phyloP scores from a whole-genome alignment of 179 eudicot genomes.

The Sideroxylon spinosum region DNA sequence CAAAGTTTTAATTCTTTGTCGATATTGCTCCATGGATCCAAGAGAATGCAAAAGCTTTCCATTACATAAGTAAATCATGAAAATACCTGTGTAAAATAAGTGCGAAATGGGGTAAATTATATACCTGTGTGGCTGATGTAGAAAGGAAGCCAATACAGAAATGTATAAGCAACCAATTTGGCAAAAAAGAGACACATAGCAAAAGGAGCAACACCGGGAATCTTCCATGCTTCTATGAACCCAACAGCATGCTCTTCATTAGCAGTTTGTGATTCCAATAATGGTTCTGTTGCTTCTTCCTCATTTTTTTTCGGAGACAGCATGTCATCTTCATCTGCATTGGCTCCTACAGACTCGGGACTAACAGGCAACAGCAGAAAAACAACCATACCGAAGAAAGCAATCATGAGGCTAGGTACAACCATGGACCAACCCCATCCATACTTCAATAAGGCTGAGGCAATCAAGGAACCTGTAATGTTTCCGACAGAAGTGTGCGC shows the following conservation, averaged over 20 bases:
- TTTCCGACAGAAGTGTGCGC: slow-evolving; percentile 88
- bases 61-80: no score
- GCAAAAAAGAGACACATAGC: slow-evolving; percentile 89
- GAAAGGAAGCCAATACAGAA: slow-evolving; percentile 91
- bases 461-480: slow-evolving; percentile 71
- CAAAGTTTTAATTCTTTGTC: no score
- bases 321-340: slow-evolving; percentile 41
- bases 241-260: slow-evolving; percentile 51
- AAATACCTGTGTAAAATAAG: no score
- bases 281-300: slow-evolving; percentile 40
- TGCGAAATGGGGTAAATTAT: not conserved
- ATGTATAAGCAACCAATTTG: slow-evolving; percentile 85
- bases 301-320: slow-evolving; percentile 31
- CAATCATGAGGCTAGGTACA: slow-evolving; percentile 68
- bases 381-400: slow-evolving; percentile 52
- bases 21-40: no score
- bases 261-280: slow-evolving; percentile 31
- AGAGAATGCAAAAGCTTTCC: not conserved
- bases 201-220: slow-evolving; percentile 84
- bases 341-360: slow-evolving; percentile 60
- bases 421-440: slow-evolving; percentile 98
- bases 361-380: slow-evolving; percentile 61
- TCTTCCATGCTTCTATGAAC: slow-evolving; percentile 82
- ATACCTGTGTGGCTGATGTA: slow-evolving; percentile 86
- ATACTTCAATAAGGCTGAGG: slow-evolving; percentile 62